phyloP scores from a whole-genome alignment of 1,284 basidiomycete genomes.

The Chondrostereum purpureum region DNA sequence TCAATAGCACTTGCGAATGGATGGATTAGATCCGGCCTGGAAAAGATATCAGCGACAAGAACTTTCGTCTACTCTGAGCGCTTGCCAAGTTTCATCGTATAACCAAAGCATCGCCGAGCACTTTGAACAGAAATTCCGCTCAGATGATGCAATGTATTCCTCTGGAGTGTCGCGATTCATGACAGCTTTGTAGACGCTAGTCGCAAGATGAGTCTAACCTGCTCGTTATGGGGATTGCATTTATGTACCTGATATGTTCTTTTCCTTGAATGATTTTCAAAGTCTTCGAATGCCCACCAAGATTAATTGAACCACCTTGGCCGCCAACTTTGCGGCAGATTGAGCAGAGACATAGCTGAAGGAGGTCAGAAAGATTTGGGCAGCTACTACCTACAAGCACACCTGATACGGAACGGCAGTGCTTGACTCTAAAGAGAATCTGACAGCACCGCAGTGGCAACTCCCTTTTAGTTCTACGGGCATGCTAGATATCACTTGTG shows the following conservation, averaged over 20 bases:
- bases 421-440: conserved; percentile 46
- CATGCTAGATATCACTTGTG: conserved; percentile 27
- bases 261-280: conserved; percentile 42
- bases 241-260: conserved; percentile 40
- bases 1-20: conserved; percentile 61
- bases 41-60: background rate
- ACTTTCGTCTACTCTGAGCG: background rate
- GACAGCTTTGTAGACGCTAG: conserved; percentile 50
- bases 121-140: conserved; percentile 51
- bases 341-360: conserved; percentile 50
- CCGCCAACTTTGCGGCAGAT: conserved; percentile 63
- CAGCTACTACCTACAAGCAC: conserved; percentile 8
- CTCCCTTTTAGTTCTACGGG: conserved; percentile 49
- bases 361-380: background rate
- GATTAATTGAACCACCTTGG: conserved; percentile 51
- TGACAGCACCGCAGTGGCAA: conserved; percentile 55
- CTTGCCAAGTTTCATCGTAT: conserved; percentile 44
- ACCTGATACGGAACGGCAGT: conserved; percentile 56
- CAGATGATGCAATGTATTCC: conserved; percentile 40
- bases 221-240: too few relatives aligned
- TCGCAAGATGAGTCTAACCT: too few relatives aligned
- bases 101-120: conserved; percentile 60
- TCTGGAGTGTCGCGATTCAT: conserved; percentile 43
- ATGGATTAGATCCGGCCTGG: conserved; percentile 53
- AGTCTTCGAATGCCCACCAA: conserved; percentile 42